Conservation (phyloP, 164 flowering plant genomes). For the Macadamia integrifolia region DNA sequence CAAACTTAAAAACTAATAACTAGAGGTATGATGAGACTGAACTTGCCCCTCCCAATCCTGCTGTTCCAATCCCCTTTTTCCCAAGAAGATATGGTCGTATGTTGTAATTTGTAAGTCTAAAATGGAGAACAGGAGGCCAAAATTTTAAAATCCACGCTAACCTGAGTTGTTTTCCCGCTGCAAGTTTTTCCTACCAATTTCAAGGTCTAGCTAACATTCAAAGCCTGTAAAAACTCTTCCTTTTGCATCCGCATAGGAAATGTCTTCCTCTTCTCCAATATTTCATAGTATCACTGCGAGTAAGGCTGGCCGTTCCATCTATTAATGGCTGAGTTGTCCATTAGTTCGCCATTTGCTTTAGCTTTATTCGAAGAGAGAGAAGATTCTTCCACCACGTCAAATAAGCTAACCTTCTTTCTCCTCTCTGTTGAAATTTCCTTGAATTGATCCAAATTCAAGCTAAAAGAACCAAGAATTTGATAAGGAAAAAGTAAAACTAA, state of each 20-base stretch:
- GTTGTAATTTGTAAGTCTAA: too few species aligned
- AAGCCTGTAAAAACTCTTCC: constrained; percentile 66
- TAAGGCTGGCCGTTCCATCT: constrained; percentile 73
- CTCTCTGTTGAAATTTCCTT: constrained; percentile 76
- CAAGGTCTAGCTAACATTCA: constrained; percentile 58
- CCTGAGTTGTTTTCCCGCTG: too few species aligned
- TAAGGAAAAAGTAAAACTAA: not conserved
- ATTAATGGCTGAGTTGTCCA: constrained; percentile 16
- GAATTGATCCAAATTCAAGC: not conserved
- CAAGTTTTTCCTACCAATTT: constrained; percentile 95
- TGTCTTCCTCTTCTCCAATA: constrained; percentile 82
- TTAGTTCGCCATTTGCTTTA: constrained; percentile 41
- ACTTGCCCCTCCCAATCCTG: too few species aligned
- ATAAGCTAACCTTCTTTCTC: constrained; percentile 89
- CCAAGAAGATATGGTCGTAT: too few species aligned
- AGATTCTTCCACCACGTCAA: constrained; percentile 86
- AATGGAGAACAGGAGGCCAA: too few species aligned
- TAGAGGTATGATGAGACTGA: too few species aligned
- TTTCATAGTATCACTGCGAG: constrained; percentile 70
- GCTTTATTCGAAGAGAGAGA: constrained; percentile 38
- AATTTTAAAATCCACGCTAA: too few species aligned
- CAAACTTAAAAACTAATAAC: too few species aligned
- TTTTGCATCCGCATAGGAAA: constrained; percentile 96
- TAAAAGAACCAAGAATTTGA: too few species aligned
- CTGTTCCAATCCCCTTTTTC: too few species aligned